Evolutionary conservation across 192 early-diverging fungal species (phyloP), one percentile per base, ranked within the genome.

Genomic region (Endogone sp.): DNA sequence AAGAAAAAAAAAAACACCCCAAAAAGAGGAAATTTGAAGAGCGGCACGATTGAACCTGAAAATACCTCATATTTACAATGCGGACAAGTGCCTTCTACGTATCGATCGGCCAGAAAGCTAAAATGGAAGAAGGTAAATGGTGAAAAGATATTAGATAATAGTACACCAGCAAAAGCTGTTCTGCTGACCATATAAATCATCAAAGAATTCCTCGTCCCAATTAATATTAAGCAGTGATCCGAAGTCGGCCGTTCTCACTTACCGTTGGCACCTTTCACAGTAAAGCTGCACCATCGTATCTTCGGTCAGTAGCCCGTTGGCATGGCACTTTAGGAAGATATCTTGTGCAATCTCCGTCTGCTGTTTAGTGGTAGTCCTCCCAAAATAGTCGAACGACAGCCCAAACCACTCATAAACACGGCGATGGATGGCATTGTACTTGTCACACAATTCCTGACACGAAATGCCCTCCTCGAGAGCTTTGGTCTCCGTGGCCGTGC

Each of bases 401-500:
- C 84, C 84, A 77, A 99, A 98, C 95, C 95, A 98, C 55, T 96
- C 85, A 81, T 98, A 99, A 56, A 93, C 90, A 31, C 91, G 78
- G 64, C 82, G 84, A 82, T 98, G 96, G 58, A 95, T 73, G 20
- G 84, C 84, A 74, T 93, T 75, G 82, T 98, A 99, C 82, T 99
- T 99, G 84, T 97, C 95, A 80, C 98, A 98, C 27, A 99, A 88
- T 63, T 88, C 92, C 75, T 93, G 90, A 81, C 94, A 96, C 16
- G 92, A 82, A 13, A 95, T 79, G 3, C 91, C 91, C 71, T 99
- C 98, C 61, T 95, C 89, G 13, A 98, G 73, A 3, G 98, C 98
- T 79, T 98, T 98, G 9, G 96, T 98, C 82, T 99, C 98, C 11
- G 98, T 99, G 3, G 98, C 94, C 21, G 98, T 99, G 31, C 98